A percentile compares a stretch with the other conserved stretches of the same genome.
phyloP scores from a whole-genome alignment of 2,329 filamentous ascomycete species.

The Peltaster fructicola region DNA sequence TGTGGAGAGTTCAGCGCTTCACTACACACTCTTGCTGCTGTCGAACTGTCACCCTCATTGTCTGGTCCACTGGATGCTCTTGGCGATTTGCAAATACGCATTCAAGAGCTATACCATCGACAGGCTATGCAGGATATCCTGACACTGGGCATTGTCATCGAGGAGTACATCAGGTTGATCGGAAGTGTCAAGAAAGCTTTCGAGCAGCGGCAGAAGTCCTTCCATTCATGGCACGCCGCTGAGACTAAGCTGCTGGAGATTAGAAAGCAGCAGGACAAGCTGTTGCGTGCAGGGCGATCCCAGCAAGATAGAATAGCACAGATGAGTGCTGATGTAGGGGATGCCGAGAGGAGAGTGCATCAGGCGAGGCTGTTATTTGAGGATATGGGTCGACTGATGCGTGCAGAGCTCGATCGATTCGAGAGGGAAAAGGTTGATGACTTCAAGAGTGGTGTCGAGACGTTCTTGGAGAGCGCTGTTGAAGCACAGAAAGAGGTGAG shows the following conservation, averaged over 20 bases:
- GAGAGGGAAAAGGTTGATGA: slow-evolving; percentile 97
- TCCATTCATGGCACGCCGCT: slow-evolving; percentile 81
- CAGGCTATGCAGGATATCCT: slow-evolving; percentile 94
- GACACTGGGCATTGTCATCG: slow-evolving; percentile 90
- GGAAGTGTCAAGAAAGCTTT: slow-evolving; percentile 91
- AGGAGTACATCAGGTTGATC: slow-evolving; percentile 94
- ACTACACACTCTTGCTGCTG: slow-evolving; percentile 77
- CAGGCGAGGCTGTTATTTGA: slow-evolving; percentile 82
- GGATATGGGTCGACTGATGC: slow-evolving; percentile 91
- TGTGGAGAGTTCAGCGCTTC: slow-evolving; percentile 87
- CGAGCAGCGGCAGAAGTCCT: slow-evolving; percentile 80
- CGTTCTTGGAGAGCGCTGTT: slow-evolving; percentile 88
- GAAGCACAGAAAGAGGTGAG: slow-evolving; percentile 95
- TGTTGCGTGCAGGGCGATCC: slow-evolving; percentile 84
- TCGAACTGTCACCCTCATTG: slow-evolving; percentile 77
- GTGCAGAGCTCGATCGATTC: slow-evolving; percentile 77
- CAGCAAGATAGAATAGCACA: slow-evolving; percentile 93
- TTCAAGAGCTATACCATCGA: slow-evolving; percentile 85
- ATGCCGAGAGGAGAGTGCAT: slow-evolving; percentile 84
- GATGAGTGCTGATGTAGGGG: slow-evolving; percentile 79
- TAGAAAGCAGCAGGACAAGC: slow-evolving; percentile 76
- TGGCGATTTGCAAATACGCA: slow-evolving; percentile 83
- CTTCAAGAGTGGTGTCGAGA: slow-evolving; percentile 96
- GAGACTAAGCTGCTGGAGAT: slow-evolving; percentile 84
- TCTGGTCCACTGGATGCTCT: slow-evolving; percentile 80